phyloP scores from a whole-genome alignment of 2,329 filamentous ascomycete genomes.

The Metarhizium brunneum region DNA sequence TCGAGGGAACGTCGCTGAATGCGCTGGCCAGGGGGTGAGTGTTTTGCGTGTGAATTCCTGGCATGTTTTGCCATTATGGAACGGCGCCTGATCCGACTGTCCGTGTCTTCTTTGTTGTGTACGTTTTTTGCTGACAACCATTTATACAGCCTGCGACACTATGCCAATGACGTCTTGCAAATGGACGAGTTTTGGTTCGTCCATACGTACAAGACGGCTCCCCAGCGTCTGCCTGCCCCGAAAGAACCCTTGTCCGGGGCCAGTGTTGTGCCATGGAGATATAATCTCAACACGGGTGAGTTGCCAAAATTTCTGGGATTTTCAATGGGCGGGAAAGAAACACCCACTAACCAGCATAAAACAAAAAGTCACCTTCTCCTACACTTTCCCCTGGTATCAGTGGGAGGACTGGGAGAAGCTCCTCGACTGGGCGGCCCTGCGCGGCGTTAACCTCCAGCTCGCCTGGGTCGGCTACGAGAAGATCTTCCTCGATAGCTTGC shows the following conservation, averaged over 20 bases:
- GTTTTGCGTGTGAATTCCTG: not conserved
- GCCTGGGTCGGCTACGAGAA: conserved; percentile 44
- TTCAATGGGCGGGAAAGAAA: not conserved
- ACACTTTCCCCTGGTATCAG: conserved; percentile 40
- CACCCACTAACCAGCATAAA: not conserved
- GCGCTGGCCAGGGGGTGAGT: conserved; percentile 13
- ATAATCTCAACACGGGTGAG: conserved; percentile 40
- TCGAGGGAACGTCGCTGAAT: conserved; percentile 12
- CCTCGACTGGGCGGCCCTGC: conserved; percentile 42
- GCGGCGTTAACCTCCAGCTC: conserved; percentile 40
- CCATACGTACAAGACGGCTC: conserved; percentile 1
- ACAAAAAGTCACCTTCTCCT: conserved; percentile 40
- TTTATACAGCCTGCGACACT: conserved; percentile 9
- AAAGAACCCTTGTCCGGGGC: conserved; percentile 5
- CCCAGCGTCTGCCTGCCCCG: conserved; percentile 4
- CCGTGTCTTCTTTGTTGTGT: not conserved
- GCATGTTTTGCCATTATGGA: not conserved
- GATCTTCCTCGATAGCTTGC: conserved; percentile 37
- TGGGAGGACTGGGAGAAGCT: conserved; percentile 44
- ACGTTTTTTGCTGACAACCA: not conserved
- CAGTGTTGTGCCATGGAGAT: conserved; percentile 18
- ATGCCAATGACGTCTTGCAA: conserved; percentile 11
- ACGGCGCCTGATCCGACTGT: not conserved
- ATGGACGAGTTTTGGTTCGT: conserved; percentile 12
- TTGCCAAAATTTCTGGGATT: not conserved